Evolutionary conservation across 768 basidiomycete genomes (phyloP), one percentile per base, ranked within the genome.

Genomic region (Rhodosporidiobolus odoratus): DNA sequence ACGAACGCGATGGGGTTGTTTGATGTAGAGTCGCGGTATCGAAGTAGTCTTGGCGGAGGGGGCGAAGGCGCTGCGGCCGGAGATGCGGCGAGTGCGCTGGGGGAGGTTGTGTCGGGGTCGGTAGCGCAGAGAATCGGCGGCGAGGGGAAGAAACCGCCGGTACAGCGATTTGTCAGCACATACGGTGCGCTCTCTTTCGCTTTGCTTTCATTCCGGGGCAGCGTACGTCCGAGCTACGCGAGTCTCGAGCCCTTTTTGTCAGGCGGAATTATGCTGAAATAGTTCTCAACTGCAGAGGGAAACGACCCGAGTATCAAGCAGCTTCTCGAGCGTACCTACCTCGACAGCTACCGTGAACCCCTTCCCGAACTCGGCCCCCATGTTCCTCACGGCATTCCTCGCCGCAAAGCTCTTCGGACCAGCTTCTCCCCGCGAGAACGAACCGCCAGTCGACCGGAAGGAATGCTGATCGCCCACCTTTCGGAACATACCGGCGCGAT

Each of bases 351-450:
- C 76, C 87, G 88, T 34, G 92, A 96, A 67, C 83, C 92, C 3
- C 87, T 92, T 67, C 84, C 89, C 37, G 94, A 99, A 76, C 95
- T 99, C 77, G 95, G 95, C 10, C 93, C 94, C 6, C 86, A 85
- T 61, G 86, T 94, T 8, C 87, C 89, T 65, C 87, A 90, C 68
- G 90, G 90, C 0, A 88, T 92, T 10, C 80, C 90, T 30, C 85
- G 92, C 32, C 85, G 91, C 45, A 86, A 91, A 12, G 83, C 88
- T 0, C 83, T 85, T 7, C 84, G 92, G 30, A 86, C 90, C 66
- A 85, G 82, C 59, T 87, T 89, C 76, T 81, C 85, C 5, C 79
- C 85, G 4, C 85, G 91, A 40, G 90, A 92, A 74, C 85, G 84
- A 78, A 67, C 68, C 32, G 72, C 75, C 10, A 83, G 86, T 30